Evolutionary conservation across 257 asterid species (phyloP).

Genomic region (Solanum medicagineum): DNA sequence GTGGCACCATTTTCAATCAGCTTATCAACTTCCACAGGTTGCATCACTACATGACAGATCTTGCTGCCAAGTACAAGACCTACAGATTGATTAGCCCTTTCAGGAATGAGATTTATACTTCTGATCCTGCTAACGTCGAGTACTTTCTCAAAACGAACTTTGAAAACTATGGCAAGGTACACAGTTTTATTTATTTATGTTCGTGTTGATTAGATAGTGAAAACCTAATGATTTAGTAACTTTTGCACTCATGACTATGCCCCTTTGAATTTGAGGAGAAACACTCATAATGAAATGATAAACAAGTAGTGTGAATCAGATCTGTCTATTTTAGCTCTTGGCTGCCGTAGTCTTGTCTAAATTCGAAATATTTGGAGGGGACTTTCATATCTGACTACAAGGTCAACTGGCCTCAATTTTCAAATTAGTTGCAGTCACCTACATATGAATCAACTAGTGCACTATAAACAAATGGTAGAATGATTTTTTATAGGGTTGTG

Average conservation of each 20-base stretch:
- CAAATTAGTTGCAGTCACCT: background rate
- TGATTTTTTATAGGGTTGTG: background rate
- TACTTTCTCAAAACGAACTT: conserved; percentile 54
- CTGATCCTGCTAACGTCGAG: conserved; percentile 60
- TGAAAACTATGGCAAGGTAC: conserved; percentile 56
- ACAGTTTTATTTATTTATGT: background rate
- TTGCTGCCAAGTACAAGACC: conserved; percentile 33
- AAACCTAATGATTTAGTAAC: background rate
- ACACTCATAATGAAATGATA: background rate
- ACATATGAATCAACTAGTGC: background rate
- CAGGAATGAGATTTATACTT: conserved; percentile 43
- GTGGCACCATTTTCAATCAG: conserved; percentile 45
- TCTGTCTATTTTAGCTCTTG: background rate
- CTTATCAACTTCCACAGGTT: conserved; percentile 42
- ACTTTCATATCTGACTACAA: background rate
- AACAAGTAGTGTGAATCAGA: background rate
- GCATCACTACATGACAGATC: conserved; percentile 67
- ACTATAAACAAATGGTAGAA: background rate
- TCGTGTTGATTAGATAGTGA: background rate
- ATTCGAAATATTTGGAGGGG: background rate
- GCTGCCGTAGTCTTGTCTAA: background rate
- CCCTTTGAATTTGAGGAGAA: background rate
- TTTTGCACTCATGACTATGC: background rate
- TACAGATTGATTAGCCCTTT: conserved; percentile 47
- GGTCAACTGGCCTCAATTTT: background rate